phyloP scores from a whole-genome alignment of 1,284 basidiomycete genomes.

The Cutaneotrichosporon dermatis region DNA sequence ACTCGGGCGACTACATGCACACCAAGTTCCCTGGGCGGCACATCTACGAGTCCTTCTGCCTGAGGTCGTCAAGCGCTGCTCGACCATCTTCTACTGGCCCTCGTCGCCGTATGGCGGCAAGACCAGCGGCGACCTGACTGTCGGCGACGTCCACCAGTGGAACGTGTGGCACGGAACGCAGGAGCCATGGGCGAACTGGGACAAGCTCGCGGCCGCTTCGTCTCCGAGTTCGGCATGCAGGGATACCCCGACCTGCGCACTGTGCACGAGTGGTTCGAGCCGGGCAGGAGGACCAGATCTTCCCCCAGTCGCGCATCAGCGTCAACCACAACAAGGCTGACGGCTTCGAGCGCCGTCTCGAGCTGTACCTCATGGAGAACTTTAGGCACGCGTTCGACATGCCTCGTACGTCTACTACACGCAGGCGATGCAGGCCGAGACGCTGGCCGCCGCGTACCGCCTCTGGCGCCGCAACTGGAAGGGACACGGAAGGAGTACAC shows the following conservation, averaged over 20 bases:
- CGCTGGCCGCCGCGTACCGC: slow-evolving; percentile 64
- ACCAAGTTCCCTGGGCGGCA: slow-evolving; percentile 78
- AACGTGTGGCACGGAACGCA: slow-evolving; percentile 84
- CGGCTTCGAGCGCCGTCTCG: slow-evolving; percentile 80
- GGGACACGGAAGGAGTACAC: slow-evolving; percentile 67
- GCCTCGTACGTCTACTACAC: slow-evolving; percentile 75
- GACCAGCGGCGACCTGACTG: slow-evolving; percentile 64
- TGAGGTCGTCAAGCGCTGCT: slow-evolving; percentile 60
- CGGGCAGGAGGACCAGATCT: slow-evolving; percentile 54
- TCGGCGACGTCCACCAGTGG: slow-evolving; percentile 86
- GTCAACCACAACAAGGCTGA: slow-evolving; percentile 81
- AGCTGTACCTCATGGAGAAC: slow-evolving; percentile 84
- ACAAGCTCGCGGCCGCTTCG: slow-evolving; percentile 77
- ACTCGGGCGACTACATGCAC: slow-evolving; percentile 71
- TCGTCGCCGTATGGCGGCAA: slow-evolving; percentile 80
- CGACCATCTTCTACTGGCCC: slow-evolving; percentile 72
- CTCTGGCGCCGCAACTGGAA: slow-evolving; percentile 73
- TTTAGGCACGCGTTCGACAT: slow-evolving; percentile 79
- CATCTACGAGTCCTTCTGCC: slow-evolving; percentile 82
- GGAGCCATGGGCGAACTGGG: slow-evolving; percentile 86
- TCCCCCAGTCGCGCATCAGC: slow-evolving; percentile 77
- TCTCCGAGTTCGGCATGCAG: slow-evolving; percentile 56
- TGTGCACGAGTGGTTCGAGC: slow-evolving; percentile 64
- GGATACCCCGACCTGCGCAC: slow-evolving; percentile 79
- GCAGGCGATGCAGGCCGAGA: slow-evolving; percentile 78